phyloP scores from a whole-genome alignment of 73 alveolate species.

The Uronychia setigera region DNA sequence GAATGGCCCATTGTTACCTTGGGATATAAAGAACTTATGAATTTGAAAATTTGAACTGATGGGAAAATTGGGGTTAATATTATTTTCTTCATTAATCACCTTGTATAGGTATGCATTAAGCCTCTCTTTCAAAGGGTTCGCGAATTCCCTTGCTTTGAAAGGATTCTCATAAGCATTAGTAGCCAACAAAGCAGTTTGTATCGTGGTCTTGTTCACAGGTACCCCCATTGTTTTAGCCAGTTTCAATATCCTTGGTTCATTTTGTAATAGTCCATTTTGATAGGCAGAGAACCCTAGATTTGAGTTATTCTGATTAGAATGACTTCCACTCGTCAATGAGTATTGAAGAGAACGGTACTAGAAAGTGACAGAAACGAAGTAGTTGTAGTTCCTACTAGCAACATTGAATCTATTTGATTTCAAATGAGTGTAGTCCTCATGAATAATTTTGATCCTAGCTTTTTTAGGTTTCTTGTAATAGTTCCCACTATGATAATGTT shows the following conservation, averaged over 20 bases:
- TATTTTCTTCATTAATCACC: constrained; percentile 38
- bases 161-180: constrained; percentile 3
- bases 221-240: constrained; percentile 17
- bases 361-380: background rate
- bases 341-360: background rate
- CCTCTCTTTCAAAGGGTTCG: constrained; percentile 39
- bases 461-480: background rate
- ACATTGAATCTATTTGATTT: background rate
- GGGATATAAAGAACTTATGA: background rate
- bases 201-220: background rate
- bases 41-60: background rate
- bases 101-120: constrained; percentile 28
- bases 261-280: background rate
- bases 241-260: background rate
- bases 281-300: background rate
- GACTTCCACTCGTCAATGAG: background rate
- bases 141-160: constrained; percentile 33
- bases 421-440: background rate
- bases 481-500: background rate
- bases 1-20: background rate
- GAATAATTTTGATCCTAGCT: background rate
- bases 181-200: background rate
- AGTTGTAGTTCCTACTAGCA: background rate
- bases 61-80: background rate
- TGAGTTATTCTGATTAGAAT: background rate